Percentiles rank a stretch among this genome's conserved stretches.
These are phyloP conservation scores for Septoria petroselini DNA, from an alignment of 2,329 filamentous ascomycete species.

Conservation along the genomic window DNA sequence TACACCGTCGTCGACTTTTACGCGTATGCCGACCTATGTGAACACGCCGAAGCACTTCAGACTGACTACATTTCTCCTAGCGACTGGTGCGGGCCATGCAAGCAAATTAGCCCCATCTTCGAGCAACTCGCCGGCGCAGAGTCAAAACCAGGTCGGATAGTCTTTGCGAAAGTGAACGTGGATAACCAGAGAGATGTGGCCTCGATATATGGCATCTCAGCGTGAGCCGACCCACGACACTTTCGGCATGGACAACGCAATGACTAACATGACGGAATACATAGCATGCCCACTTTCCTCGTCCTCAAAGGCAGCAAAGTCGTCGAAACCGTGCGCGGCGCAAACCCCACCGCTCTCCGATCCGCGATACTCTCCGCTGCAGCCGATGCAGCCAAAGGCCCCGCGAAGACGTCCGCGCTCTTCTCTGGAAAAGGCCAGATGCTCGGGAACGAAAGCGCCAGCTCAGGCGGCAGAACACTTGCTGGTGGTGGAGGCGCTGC, in stretches of 20 bases:
- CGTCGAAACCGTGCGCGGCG: constrained; percentile 48
- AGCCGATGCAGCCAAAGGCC: constrained; percentile 40
- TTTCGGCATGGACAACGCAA: neutral
- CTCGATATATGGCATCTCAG: constrained; percentile 49
- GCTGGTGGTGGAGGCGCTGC: constrained; percentile 6
- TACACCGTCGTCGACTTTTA: constrained; percentile 39
- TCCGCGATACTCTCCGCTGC: constrained; percentile 47
- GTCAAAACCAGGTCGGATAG: constrained; percentile 45
- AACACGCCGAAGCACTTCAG: neutral
- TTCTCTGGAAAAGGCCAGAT: constrained; percentile 47
- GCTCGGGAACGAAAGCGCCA: constrained; percentile 26
- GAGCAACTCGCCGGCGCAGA: constrained; percentile 52
- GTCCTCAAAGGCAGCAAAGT: constrained; percentile 46
- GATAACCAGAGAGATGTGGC: constrained; percentile 53
- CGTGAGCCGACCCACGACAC: constrained; percentile 31
- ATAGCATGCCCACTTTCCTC: constrained; percentile 50
- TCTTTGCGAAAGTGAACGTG: constrained; percentile 56
- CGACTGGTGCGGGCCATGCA: constrained; percentile 57
- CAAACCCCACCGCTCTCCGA: constrained; percentile 49
- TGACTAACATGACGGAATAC: neutral
- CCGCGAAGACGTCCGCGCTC: constrained; percentile 34
- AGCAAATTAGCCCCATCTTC: constrained; percentile 53
- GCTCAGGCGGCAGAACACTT: constrained; percentile 1
- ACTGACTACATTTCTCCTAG: neutral
- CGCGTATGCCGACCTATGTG: constrained; percentile 16